These are phyloP conservation scores for Skeletonema menzelii DNA, from an alignment of 108 stramenopile species.

Conservation along the genomic window DNA sequence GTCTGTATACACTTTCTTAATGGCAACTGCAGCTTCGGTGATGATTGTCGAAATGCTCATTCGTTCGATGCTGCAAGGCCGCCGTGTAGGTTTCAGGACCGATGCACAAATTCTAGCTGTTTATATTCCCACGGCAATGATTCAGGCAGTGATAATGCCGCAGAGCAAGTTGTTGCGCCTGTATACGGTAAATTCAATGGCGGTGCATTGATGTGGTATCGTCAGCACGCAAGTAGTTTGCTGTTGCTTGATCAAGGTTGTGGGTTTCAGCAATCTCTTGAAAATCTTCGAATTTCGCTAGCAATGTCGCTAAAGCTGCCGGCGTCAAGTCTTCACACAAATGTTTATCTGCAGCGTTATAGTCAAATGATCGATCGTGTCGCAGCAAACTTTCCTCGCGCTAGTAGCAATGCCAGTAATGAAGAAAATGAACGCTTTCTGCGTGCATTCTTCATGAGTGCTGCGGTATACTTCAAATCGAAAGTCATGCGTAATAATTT, in stretches of 20 bases:
- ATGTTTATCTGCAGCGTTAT: not conserved
- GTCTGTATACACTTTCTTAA: constrained; percentile 40
- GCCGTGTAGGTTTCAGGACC: constrained; percentile 21
- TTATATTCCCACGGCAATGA: constrained; percentile 30
- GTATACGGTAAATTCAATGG: constrained; percentile 19
- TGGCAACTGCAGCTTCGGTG: constrained; percentile 31
- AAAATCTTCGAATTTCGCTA: constrained; percentile 6
- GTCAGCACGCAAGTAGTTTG: constrained; percentile 9
- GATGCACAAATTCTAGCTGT: constrained; percentile 36
- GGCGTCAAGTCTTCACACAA: not conserved
- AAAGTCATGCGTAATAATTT: not conserved
- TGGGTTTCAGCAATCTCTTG: constrained; percentile 14
- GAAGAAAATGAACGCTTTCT: constrained; percentile 13
- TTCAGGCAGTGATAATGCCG: not conserved
- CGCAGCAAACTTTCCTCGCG: constrained; percentile 26
- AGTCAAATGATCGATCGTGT: not conserved
- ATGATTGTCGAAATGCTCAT: constrained; percentile 31
- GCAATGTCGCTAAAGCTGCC: not conserved
- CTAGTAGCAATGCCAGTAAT: constrained; percentile 1
- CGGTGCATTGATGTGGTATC: constrained; percentile 21
- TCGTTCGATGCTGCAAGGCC: constrained; percentile 28
- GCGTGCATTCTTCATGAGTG: constrained; percentile 30
- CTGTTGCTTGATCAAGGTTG: constrained; percentile 13
- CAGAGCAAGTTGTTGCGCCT: constrained; percentile 2
- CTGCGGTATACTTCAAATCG: constrained; percentile 10